phyloP scores from a whole-genome alignment of 495 filamentous ascomycete species.

The Letharia columbiana region DNA sequence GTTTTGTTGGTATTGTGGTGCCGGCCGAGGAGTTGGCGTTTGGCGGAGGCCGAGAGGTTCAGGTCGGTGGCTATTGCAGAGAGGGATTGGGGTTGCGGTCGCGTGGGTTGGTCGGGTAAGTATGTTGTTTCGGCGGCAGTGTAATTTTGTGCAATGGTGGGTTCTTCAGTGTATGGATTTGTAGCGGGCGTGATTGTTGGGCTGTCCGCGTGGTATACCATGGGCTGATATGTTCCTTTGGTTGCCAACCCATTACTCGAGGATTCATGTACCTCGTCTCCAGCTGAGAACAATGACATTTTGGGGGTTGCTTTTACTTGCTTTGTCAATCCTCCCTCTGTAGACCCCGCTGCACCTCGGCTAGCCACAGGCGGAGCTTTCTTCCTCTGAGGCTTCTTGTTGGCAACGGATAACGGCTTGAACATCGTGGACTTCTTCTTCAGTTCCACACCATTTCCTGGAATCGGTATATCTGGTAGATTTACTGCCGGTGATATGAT shows the following conservation, averaged over 20 bases:
- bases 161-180: conserved; percentile 4
- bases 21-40: conserved; percentile 78
- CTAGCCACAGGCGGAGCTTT: conserved; percentile 29
- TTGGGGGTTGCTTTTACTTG: conserved; percentile 39
- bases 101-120: not conserved
- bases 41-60: conserved; percentile 61
- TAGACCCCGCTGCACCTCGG: conserved; percentile 10
- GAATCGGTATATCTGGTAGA: conserved; percentile 27
- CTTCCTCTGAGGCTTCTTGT: conserved; percentile 60
- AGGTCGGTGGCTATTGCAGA: conserved; percentile 60
- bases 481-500: too few relatives aligned
- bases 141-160: not conserved
- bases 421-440: conserved; percentile 79
- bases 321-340: conserved; percentile 5
- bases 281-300: conserved; percentile 55
- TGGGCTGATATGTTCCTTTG: conserved; percentile 39
- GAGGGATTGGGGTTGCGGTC: conserved; percentile 40
- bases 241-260: conserved; percentile 22
- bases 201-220: conserved; percentile 37
- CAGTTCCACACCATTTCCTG: conserved; percentile 54
- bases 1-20: conserved; percentile 24
- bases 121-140: not conserved
- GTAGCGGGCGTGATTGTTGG: conserved; percentile 10
- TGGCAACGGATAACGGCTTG: conserved; percentile 74
- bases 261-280: conserved; percentile 25